phyloP scores from a whole-genome alignment of 495 filamentous ascomycete genomes.

The Hypoxylon lienhwacheense region DNA sequence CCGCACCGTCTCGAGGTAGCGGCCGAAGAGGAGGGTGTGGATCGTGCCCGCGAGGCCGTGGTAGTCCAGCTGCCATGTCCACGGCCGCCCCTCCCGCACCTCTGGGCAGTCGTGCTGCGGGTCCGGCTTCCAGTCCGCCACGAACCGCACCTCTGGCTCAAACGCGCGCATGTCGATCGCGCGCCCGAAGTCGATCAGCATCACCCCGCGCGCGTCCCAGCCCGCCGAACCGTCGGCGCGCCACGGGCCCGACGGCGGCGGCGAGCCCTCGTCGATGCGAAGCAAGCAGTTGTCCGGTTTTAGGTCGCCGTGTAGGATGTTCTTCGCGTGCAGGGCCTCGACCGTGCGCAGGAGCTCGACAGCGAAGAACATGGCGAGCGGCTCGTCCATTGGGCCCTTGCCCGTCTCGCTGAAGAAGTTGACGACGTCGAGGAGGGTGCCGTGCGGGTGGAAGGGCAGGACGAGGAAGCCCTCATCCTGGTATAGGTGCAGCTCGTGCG shows the following conservation, averaged over 20 bases:
- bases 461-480: constrained; percentile 80
- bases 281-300: constrained; percentile 95
- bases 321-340: constrained; percentile 78
- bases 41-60: constrained; percentile 86
- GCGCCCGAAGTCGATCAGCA: constrained; percentile 92
- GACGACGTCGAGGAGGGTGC: constrained; percentile 88
- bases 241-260: constrained; percentile 60
- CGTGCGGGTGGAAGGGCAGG: constrained; percentile 84
- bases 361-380: constrained; percentile 89
- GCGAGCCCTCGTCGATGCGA: constrained; percentile 64
- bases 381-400: constrained; percentile 78
- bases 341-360: constrained; percentile 89
- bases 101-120: constrained; percentile 88
- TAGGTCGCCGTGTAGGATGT: constrained; percentile 88
- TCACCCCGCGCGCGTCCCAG: constrained; percentile 78
- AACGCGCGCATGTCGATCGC: constrained; percentile 93
- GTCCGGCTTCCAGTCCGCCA: constrained; percentile 89
- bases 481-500: constrained; percentile 87
- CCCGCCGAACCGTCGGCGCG: constrained; percentile 69
- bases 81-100: constrained; percentile 87
- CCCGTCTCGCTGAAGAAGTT: constrained; percentile 77
- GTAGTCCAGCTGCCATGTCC: constrained; percentile 97
- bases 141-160: constrained; percentile 73
- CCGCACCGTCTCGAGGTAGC: constrained; percentile 82
- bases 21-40: constrained; percentile 86